Evolutionary conservation across 2,329 filamentous ascomycete genomes (phyloP), one percentile per base, ranked within the genome.

Genomic region (Monosporascus sp.): DNA sequence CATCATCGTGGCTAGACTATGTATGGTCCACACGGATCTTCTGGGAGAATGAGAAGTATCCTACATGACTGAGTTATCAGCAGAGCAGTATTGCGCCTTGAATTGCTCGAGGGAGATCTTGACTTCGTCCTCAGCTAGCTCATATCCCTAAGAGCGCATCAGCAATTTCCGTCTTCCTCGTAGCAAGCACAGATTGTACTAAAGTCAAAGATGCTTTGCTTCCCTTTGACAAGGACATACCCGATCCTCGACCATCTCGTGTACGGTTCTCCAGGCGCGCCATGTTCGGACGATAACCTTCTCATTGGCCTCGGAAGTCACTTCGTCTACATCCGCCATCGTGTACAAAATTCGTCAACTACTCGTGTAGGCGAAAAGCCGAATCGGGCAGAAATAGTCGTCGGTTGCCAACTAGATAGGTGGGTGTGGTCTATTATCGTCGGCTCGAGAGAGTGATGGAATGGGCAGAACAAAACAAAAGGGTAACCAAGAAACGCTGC

Each of bases 171-270:
- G 55, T 51, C 43, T 26, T 47, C 43, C 45, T 50, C 26, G 38
- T 19, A 14, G 9, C 26, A 38, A 27, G 20, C 20, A 47, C 20
- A 22, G 20, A 46, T 11, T 34, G 11, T 34, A 34, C 31, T 14
- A 14, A 14, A 14, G 31, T 34, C 11, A 31, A 31, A 31, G 3
- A 11, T 11, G 27, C 27, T 31, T 14, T 31, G 27, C 3, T 31
- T 14, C 14, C 31, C 9, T 34, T 14, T 34, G 31, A 45, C 46
- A 56, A 63, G 44, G 44, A 65, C 88, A 65, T 83, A 96, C 92
- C 71, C 93, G 79, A 72, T 97, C 94, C 57, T 83, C 80, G 64
- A 94, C 87, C 93, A 99, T 96, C 80, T 99, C 90, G 73, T 96
- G 91, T 48, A 91, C 86, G 8, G 94, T 99, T 73, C 86, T 85